Evolutionary conservation across 306 rosid species (phyloP), one percentile per base, ranked within the genome.

Genomic region (Cicer chorassanicum): DNA sequence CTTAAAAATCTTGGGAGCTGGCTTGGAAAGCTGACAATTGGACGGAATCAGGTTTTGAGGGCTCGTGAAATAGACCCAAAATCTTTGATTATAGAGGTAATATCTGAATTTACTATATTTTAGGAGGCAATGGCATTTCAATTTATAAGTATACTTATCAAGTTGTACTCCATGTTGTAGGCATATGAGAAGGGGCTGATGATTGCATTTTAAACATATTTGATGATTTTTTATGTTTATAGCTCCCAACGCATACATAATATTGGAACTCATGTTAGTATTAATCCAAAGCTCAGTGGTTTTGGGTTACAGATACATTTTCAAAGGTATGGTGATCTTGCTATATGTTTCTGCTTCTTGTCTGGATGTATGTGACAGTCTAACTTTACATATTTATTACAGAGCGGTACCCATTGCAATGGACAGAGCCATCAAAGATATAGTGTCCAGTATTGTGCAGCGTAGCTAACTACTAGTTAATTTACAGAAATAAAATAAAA

Each of bases 181-280:
- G 99, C 99, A 48, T 95, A 95, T 88, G 99, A 92, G 84, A 95
- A 95, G 82, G 99, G 99, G 69, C 83, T 95, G 85, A 95, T 95
- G 99, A 95, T 95, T 83, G 99, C 75, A 57, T 39, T 57, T 64
- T 43, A n/a, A n/a, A 53, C 45, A 46, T 69, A 63, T 19, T 50
- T 72, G 38, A 65, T 64, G 75, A 66, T 46, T 60, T 44, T 66
- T 74, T 70, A 59, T 78, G 67, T 63, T 84, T 80, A 66, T 75
- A 95, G 93, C 84, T 89, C 78, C 92, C 93, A 21, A 78, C 97
- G 0, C 90, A 84, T 95, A 72, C 92, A 97, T 15, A 92, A 89
- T 74, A 90, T 95, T 53, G 92, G 90, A 59, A 88, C 91, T 67
- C 99, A 88, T 12, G 90, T 95, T 68, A 48, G 92, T 66, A 95